Evolutionary conservation across 371 early-diverging fungal species (phyloP).

Genomic region (Apophysomyces variabilis): DNA sequence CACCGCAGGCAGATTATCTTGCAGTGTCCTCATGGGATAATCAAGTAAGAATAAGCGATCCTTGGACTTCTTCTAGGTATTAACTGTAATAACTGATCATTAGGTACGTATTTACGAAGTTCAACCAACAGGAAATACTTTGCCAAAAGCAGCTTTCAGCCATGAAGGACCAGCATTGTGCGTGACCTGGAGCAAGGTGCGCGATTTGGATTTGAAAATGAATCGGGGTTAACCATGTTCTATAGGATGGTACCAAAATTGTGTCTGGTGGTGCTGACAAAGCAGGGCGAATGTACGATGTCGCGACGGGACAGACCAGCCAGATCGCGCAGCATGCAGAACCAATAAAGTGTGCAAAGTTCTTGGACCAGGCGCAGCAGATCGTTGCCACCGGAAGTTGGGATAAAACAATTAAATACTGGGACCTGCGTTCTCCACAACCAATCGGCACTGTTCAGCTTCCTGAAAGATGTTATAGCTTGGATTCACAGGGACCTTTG

Average conservation of each 20-base stretch:
- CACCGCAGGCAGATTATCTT: constrained; percentile 76
- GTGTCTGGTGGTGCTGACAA: constrained; percentile 71
- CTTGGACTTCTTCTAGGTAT: not conserved
- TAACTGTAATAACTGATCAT: not conserved
- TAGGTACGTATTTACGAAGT: constrained; percentile 94
- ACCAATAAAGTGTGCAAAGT: constrained; percentile 74
- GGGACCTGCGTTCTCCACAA: constrained; percentile 84
- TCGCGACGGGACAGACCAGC: constrained; percentile 75
- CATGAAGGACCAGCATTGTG: constrained; percentile 89
- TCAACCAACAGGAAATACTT: constrained; percentile 69
- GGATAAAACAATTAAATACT: constrained; percentile 97
- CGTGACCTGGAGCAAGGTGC: constrained; percentile 88
- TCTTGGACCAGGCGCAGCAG: constrained; percentile 67
- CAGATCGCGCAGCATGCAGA: constrained; percentile 84
- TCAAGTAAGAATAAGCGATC: constrained; percentile 54
- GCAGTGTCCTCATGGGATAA: constrained; percentile 91
- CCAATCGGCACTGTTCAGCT: constrained; percentile 77
- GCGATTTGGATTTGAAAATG: constrained; percentile 2
- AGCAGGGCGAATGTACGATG: constrained; percentile 75
- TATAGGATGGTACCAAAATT: constrained; percentile 38
- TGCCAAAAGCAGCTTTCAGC: constrained; percentile 77
- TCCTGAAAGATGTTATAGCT: constrained; percentile 86
- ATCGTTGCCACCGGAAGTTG: constrained; percentile 92
- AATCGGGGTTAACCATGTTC: not conserved
- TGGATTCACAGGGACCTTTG: constrained; percentile 69